Base-by-base conservation (phyloP, 208 protist species). In the Trypanosoma brucei region DNA sequence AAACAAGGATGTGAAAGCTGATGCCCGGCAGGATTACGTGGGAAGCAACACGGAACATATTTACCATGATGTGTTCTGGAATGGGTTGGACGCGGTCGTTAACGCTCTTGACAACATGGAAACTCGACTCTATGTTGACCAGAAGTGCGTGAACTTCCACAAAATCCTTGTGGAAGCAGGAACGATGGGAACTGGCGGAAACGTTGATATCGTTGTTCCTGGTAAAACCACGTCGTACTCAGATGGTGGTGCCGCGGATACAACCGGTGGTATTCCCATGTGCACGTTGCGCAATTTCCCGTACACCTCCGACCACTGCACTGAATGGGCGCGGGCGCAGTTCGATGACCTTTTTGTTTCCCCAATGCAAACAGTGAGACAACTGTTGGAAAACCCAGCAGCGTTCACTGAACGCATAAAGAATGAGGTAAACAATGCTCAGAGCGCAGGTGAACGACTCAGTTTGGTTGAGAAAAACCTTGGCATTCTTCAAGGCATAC, bases 251-350 rank as follows among this genome's bases (percentile, higher is more conserved):
- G 98, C 98, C 60, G 97, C 98, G 3, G 96, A 98, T 61, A 96
- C 99, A 76, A 97, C 98, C 51, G 84, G 83, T 38, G 89, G 86
- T 53, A 99, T 99, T 68, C 98, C 99, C 14, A 94, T 99, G 62
- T 99, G 99, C 74, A 99, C 98, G 13, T 80, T 99, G 13, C 97
- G 99, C 69, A 99, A 99, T 75, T 99, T 99, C 81, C 99, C 99
- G 9, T 97, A 99, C 84, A 86, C 88, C 31, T 99, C 99, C 79
- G 97, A 99, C 65, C 98, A 99, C 80, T 98, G 93, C 51, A 98
- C 99, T 65, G 96, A 98, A 83, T 98, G 93, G 94, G 90, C 92
- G 3, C 81, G 94, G 22, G 88, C 93, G 39, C 78, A 89, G 61
- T 97, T 97, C 68, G 90, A 96, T 72, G 94, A 96, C 59, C 49